Base-by-base conservation (phyloP, 2,329 filamentous ascomycete species). In the Fusarium cyanostomum region DNA sequence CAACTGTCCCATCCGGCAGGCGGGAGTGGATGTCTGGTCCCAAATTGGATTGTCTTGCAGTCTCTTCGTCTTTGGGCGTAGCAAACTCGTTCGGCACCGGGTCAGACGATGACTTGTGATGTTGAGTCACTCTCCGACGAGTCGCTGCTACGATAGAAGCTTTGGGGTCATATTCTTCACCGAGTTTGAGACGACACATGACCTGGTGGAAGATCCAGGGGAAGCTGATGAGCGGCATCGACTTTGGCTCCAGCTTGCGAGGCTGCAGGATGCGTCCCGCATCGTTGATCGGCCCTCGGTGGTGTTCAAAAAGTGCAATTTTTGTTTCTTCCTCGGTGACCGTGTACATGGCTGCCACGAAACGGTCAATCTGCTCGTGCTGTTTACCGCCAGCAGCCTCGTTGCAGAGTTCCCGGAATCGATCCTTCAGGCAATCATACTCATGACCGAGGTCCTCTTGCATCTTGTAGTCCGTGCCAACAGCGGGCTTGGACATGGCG, bases 261-360 rank as follows among this genome's bases (percentile, higher is more conserved):
- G 67, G 48, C 35, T 66, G 64, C 43, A 69, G 24, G 5, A 63
- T 57, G n/a, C 50, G 49, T 13, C 74, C 80, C 7, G 75, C 75
- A 3, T 75, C 69, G 60, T 75, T 77, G 1, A 68, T 77, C 10
- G 66, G 55, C 21, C 56, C 63, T 43, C 59, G 60, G 38, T 57
- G 39, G 42, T 64, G 71, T 66, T 87, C 84, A 16, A 79, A 75
- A 5, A 89, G 74, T 0, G 89, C 89, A 26, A 82, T 78, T 13
- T 82, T 81, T 28, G 91, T 83, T 71, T 96, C 88, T 49, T 89
- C 81, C 33, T 89, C 86, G 0, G 94, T 97, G 24, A 96, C 86
- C 16, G 82, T 86, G 75, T 99, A 99, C 87, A 97, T 95, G 41
- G 93, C 94, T 1, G 91, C 89, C 8, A 94, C 87, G 69, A 97